phyloP scores from a whole-genome alignment of 345 rosid species.

The Aquilaria malaccensis region DNA sequence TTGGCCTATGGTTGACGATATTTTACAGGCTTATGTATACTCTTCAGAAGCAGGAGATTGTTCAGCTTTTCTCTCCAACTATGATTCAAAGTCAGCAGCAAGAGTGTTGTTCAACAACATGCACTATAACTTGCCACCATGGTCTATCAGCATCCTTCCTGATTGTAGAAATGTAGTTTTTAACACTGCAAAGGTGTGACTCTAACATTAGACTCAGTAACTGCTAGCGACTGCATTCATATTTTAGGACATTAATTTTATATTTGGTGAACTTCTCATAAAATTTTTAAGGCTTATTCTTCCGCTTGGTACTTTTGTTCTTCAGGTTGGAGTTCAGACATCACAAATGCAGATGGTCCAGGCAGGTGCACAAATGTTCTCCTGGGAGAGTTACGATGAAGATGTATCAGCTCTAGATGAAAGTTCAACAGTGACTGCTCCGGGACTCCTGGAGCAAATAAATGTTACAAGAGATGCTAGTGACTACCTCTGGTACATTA shows the following conservation, averaged over 20 bases:
- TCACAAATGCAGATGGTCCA: constrained; percentile 77
- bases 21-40: constrained; percentile 31
- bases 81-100: constrained; percentile 16
- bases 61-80: constrained; percentile 32
- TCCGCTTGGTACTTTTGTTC: not conserved
- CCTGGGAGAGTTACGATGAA: constrained; percentile 88
- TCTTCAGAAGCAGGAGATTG: constrained; percentile 18
- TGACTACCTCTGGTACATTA: constrained; percentile 65
- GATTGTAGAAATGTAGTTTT: constrained; percentile 41
- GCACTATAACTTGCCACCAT: constrained; percentile 41
- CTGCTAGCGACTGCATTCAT: not conserved
- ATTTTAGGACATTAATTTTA: not conserved
- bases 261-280: too few relatives aligned
- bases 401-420: constrained; percentile 66
- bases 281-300: not conserved
- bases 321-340: constrained; percentile 41
- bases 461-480: constrained; percentile 45
- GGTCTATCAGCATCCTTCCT: constrained; percentile 40
- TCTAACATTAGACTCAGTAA: not conserved
- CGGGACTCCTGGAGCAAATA: constrained; percentile 40
- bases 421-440: constrained; percentile 51
- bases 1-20: not conserved
- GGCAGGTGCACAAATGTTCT: constrained; percentile 37
- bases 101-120: constrained; percentile 45
- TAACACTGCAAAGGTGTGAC: constrained; percentile 43